A percentile compares a stretch with the other conserved stretches of the same genome.
These are phyloP conservation scores for Myriosclerotinia curreyana DNA, from an alignment of 2,329 filamentous ascomycete species.

Conservation along the genomic window DNA sequence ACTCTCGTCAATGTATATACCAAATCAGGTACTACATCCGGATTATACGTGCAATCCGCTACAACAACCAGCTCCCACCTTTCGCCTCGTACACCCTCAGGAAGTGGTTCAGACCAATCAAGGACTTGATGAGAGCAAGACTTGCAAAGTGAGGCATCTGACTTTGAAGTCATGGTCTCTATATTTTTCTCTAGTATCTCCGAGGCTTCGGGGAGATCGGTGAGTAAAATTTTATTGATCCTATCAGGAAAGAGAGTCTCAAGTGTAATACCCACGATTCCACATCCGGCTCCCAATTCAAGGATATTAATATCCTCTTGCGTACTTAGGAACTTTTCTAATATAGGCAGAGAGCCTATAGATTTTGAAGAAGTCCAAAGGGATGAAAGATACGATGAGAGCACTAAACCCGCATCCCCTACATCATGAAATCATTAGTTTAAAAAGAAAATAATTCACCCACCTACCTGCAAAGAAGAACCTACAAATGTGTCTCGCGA, in stretches of 20 bases:
- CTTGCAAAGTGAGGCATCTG: background rate
- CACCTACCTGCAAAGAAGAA: conserved; percentile 23
- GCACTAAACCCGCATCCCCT: conserved; percentile 42
- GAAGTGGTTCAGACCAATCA: conserved; percentile 59
- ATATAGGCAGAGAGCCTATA: conserved; percentile 5
- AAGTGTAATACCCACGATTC: conserved; percentile 64
- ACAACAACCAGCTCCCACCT: conserved; percentile 59
- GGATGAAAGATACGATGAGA: conserved; percentile 40
- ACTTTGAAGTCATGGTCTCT: background rate
- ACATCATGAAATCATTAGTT: conserved; percentile 25
- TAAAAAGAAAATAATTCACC: conserved; percentile 23
- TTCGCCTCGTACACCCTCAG: conserved; percentile 33
- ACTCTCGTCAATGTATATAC: conserved; percentile 52
- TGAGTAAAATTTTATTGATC: conserved; percentile 51
- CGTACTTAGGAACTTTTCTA: conserved; percentile 25
- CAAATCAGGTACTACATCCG: conserved; percentile 61
- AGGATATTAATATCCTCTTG: conserved; percentile 48
- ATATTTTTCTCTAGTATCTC: conserved; percentile 57
- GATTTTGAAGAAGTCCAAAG: conserved; percentile 2
- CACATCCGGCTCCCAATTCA: conserved; percentile 67
- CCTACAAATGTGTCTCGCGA: conserved; percentile 67
- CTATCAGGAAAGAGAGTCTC: conserved; percentile 39
- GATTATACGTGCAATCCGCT: conserved; percentile 72
- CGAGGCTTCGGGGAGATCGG: conserved; percentile 62
- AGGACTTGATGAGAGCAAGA: conserved; percentile 47